Base-by-base conservation (phyloP, 225 moss, liverwort and hornwort genomes). In the Physcomitrium patens region DNA sequence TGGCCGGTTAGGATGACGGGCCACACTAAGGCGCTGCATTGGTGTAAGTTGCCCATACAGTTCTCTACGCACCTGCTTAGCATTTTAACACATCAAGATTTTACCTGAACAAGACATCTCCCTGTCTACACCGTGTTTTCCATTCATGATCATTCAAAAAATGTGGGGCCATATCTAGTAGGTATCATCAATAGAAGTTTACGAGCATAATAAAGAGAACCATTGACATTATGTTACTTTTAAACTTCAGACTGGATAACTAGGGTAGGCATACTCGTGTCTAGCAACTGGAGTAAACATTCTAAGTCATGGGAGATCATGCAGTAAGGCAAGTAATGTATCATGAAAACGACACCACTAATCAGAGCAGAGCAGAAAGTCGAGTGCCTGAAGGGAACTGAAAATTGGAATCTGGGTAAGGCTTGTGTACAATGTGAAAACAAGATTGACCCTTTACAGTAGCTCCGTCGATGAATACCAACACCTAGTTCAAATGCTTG, bases 1-100 rank as follows among this genome's bases (percentile, higher is more conserved):
- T 45, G 97, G 97, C 62, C 97, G 88, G 80, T 90, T 94, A 8
- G 97, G 97, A 76, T 99, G 97, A 59, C 97, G 92, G 64, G 97
- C 97, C 45, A 99, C 97, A 55, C 97, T 94, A 56, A 99, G 89
- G 47, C 97, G 85, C 78, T 99, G 97, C 68, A 99, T 94, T 52
- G 97, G 94, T 41, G 97, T 93, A 56, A 99, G 84, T 65, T 90
- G 88, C 82, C 89, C 84, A 62, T 99, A 99, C 74, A 99, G 69
- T 77, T 94, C 97, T 60, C 82, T 80, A 22, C 97, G 97, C 42
- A 99, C 94, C 97, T 99, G 87, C 59, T 64, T 27, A 51, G 15
- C 71, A 79, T n/a, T 37, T 42, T 13, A 62, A 49, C 10, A 72
- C 49, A 62, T 68, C 56, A 53, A 48, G 56, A 10, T 23, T 27